These are phyloP conservation scores for Macrocybe gigantea DNA, from an alignment of 768 basidiomycete genomes.

Conservation along the genomic window DNA sequence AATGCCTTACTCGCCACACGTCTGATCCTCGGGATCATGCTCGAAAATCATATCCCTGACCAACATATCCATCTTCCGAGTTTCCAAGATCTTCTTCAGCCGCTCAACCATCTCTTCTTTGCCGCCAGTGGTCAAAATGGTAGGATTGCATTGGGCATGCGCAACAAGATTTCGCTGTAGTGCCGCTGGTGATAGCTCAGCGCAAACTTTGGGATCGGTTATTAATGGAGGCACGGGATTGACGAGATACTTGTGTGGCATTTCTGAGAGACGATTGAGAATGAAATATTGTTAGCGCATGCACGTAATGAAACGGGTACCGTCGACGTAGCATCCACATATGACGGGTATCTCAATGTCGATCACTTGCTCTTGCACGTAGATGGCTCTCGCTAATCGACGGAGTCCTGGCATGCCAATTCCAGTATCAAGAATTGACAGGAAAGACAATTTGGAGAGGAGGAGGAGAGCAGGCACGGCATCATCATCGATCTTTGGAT, in stretches of 20 bases:
- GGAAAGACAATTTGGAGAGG: slow-evolving; percentile 38
- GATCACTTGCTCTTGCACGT: slow-evolving; percentile 31
- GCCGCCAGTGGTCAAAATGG: slow-evolving; percentile 38
- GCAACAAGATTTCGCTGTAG: slow-evolving; percentile 53
- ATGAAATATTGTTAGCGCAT: background rate
- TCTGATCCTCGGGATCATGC: slow-evolving; percentile 1
- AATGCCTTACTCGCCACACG: no score
- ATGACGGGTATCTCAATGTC: slow-evolving; percentile 47
- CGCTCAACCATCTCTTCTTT: slow-evolving; percentile 44
- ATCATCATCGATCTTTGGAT: slow-evolving; percentile 50
- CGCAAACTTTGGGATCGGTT: slow-evolving; percentile 31
- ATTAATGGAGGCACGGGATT: slow-evolving; percentile 45
- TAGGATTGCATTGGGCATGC: slow-evolving; percentile 42
- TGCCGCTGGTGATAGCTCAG: slow-evolving; percentile 37
- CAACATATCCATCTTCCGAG: slow-evolving; percentile 42
- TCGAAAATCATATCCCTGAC: slow-evolving; percentile 40
- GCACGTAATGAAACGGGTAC: slow-evolving; percentile 25
- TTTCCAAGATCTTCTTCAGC: slow-evolving; percentile 38
- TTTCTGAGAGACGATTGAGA: slow-evolving; percentile 23
- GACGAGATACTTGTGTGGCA: slow-evolving; percentile 43
- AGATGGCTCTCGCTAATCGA: slow-evolving; percentile 33
- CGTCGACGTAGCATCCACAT: slow-evolving; percentile 49
- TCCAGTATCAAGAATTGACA: slow-evolving; percentile 48
- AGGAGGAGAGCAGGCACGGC: slow-evolving; percentile 48
- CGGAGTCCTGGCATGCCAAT: slow-evolving; percentile 57